phyloP scores from a whole-genome alignment of 2,329 filamentous ascomycete species.

The Fusarium euwallaceae region DNA sequence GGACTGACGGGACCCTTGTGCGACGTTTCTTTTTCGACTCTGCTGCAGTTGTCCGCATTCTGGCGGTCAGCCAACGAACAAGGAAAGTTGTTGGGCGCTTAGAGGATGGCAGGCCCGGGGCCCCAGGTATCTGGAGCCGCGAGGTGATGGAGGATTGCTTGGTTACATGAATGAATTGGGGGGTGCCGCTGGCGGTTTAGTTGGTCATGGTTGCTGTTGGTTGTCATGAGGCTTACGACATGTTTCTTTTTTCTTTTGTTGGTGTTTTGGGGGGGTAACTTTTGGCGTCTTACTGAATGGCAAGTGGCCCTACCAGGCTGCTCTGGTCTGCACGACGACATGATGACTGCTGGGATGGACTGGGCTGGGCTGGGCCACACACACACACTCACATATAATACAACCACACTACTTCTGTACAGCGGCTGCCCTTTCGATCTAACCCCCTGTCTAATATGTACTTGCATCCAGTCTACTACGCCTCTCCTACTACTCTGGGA shows the following conservation, averaged over 20 bases:
- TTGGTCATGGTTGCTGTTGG: conserved; percentile 12
- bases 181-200: conserved; percentile 11
- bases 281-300: conserved; percentile 36
- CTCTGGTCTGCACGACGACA: conserved; percentile 33
- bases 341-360: conserved; percentile 24
- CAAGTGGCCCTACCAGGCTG: conserved; percentile 26
- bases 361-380: neutral
- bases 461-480: neutral
- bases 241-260: conserved; percentile 31
- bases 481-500: neutral
- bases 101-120: conserved; percentile 17
- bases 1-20: conserved; percentile 38
- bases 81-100: conserved; percentile 28
- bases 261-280: conserved; percentile 29
- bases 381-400: conserved; percentile 5
- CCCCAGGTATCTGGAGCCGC: conserved; percentile 7
- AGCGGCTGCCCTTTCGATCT: neutral
- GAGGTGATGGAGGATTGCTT: conserved; percentile 2
- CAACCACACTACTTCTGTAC: conserved; percentile 14
- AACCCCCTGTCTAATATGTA: neutral
- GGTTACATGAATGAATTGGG: neutral
- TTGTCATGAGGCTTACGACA: conserved; percentile 15
- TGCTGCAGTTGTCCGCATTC: conserved; percentile 35
- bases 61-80: conserved; percentile 35
- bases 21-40: conserved; percentile 35